Base-by-base conservation (phyloP, 2,329 filamentous ascomycete genomes). In the Sarocladium kiliense region DNA sequence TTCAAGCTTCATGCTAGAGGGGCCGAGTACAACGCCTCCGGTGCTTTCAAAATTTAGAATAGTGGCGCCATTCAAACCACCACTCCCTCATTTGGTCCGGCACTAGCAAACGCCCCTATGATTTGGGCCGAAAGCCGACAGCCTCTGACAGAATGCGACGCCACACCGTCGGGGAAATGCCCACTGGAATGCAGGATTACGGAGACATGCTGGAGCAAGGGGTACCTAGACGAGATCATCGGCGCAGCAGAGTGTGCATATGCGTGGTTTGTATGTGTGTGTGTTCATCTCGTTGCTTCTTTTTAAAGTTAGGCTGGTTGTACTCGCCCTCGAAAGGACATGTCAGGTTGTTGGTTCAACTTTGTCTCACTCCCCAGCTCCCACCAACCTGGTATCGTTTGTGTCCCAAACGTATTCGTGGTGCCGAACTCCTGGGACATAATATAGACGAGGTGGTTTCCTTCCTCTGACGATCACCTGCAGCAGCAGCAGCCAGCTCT, bases 231-330 rank as follows among this genome's bases (percentile, higher is more conserved):
- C n/a, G 21, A 3, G 44, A 47, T 47, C 23, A 47, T 47, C 44
- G 16, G 12, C 25, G 41, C 41, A 10, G 41, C 18, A 23, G 21
- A 44, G 18, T 47, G 21, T 47, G 23, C 25, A n/a, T 47, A 23
- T 16, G 23, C 16, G 41, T 25, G n/a, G n/a, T n/a, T n/a, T n/a
- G n/a, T 44, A 3, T 25, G 41, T 44, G n/a, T 44, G 44, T 47
- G 23, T 26, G 25, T 16, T 47, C 44, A 47, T 47, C 25, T 47
- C 44, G 18, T 47, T 27, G n/a, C 44, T 47, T 47, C 44, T 47
- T 30, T 39, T 27, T n/a, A 16, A n/a, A 47, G 44, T 47, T 47
- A 47, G 44, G 3, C 44, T 27, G 18, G 5, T 23, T 27, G 4
- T 6, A 27, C n/a, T 47, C 19, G 23, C 10, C 25, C 10, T 27